These are phyloP conservation scores for Fusarium temperatum DNA, from an alignment of 2,329 filamentous ascomycete genomes.

Conservation along the genomic window DNA sequence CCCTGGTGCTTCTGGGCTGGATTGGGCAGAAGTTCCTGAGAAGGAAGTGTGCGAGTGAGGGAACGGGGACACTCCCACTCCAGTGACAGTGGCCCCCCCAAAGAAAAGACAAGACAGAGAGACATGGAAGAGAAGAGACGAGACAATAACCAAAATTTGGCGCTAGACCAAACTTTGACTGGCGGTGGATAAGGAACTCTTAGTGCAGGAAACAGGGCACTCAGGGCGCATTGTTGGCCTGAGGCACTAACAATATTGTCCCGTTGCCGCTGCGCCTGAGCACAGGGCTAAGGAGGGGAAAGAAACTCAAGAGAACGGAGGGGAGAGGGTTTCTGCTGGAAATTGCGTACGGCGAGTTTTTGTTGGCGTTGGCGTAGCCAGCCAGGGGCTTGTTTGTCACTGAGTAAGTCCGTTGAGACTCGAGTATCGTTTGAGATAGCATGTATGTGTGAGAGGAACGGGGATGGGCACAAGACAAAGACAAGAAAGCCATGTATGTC, in stretches of 20 bases:
- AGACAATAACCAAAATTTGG: conserved; percentile 40
- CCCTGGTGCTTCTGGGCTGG: conserved; percentile 30
- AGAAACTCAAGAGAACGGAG: conserved; percentile 19
- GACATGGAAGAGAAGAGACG: conserved; percentile 39
- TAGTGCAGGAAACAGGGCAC: conserved; percentile 46
- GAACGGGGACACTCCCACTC: conserved; percentile 16
- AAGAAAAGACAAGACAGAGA: conserved; percentile 37
- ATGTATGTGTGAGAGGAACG: background rate
- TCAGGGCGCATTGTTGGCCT: conserved; percentile 36
- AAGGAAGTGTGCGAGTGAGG: conserved; percentile 13
- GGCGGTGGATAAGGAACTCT: conserved; percentile 49
- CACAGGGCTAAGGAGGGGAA: conserved; percentile 24
- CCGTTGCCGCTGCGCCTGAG: conserved; percentile 31
- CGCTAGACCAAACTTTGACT: conserved; percentile 50
- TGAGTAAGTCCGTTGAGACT: conserved; percentile 22
- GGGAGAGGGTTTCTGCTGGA: conserved; percentile 32
- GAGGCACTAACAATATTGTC: conserved; percentile 37
- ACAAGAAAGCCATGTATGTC: conserved; percentile 15
- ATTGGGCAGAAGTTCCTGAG: conserved; percentile 18
- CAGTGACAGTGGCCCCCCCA: conserved; percentile 26
- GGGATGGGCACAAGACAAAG: conserved; percentile 13
- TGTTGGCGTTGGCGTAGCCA: conserved; percentile 27
- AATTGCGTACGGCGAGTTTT: conserved; percentile 41
- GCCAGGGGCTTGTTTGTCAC: conserved; percentile 26
- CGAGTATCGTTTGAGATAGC: conserved; percentile 16